phyloP scores from a whole-genome alignment of 768 basidiomycete species.

The Tephrocybe sp. region DNA sequence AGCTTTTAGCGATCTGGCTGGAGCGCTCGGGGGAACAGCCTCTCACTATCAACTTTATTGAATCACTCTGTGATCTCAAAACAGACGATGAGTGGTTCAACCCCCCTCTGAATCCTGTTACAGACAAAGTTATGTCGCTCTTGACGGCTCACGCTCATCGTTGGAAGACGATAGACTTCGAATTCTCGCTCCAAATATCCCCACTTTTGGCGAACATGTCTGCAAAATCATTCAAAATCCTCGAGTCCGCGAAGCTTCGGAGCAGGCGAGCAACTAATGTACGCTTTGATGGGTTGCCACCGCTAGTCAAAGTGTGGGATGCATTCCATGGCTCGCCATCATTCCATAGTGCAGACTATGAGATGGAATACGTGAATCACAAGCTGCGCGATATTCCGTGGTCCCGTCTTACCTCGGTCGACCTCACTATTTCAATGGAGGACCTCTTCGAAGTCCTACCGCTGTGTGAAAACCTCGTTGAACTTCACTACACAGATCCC shows the following conservation, averaged over 20 bases:
- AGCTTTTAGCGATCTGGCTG: constrained; percentile 3
- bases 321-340: constrained; percentile 5
- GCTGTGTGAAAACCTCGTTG: background rate
- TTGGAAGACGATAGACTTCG: constrained; percentile 9
- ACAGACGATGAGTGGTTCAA: background rate
- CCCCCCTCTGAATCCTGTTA: constrained; percentile 1
- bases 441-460: constrained; percentile 1
- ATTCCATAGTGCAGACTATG: background rate
- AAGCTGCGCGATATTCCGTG: constrained; percentile 2
- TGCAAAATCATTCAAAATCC: background rate
- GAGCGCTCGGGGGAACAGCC: constrained; percentile 1
- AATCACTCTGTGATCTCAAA: constrained; percentile 1
- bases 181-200: constrained; percentile 6
- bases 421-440: background rate
- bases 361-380: background rate
- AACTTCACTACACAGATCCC: constrained; percentile 9
- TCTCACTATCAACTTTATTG: background rate
- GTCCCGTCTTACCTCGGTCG: constrained; percentile 5
- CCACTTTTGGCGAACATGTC: background rate
- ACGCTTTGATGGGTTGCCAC: background rate
- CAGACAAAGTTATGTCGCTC: constrained; percentile 7
- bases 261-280: constrained; percentile 1
- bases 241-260: constrained; percentile 2
- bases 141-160: constrained; percentile 8
- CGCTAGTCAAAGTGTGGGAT: constrained; percentile 3